These are phyloP conservation scores for Trametes pubescens DNA, from an alignment of 1,284 basidiomycete genomes.

Conservation along the genomic window DNA sequence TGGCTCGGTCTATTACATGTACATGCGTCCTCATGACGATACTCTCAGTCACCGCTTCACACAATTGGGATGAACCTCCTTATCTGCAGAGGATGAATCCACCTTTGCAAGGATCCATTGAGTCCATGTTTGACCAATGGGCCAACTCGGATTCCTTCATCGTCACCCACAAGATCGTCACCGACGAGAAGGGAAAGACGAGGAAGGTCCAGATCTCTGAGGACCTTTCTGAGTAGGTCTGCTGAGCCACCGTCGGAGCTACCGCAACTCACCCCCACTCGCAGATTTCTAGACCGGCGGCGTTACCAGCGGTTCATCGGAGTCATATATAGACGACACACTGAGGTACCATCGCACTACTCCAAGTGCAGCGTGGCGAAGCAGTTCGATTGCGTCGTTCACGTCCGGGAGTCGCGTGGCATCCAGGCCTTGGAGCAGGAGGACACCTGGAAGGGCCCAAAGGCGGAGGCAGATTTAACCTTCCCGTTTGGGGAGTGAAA, in stretches of 20 bases:
- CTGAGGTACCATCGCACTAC: constrained; percentile 41
- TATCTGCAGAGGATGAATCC: constrained; percentile 37
- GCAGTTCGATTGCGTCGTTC: constrained; percentile 39
- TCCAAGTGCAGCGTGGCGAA: constrained; percentile 38
- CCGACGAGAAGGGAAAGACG: constrained; percentile 28
- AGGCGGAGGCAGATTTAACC: constrained; percentile 35
- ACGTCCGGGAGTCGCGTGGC: constrained; percentile 36
- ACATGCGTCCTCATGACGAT: background rate
- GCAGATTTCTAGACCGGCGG: constrained; percentile 38
- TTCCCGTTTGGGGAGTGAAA: constrained; percentile 38
- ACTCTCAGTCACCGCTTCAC: constrained; percentile 37
- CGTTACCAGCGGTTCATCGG: constrained; percentile 42
- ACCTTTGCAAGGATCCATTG: constrained; percentile 37
- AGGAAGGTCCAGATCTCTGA: constrained; percentile 34
- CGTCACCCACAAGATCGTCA: constrained; percentile 36
- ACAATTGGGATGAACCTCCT: constrained; percentile 42
- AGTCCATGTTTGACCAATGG: constrained; percentile 36
- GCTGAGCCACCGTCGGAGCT: background rate
- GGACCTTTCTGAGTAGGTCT: constrained; percentile 35
- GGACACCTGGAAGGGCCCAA: constrained; percentile 33
- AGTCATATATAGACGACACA: constrained; percentile 39
- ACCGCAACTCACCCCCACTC: constrained; percentile 3
- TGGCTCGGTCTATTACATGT: background rate
- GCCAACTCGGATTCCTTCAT: constrained; percentile 34
- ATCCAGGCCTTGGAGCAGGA: constrained; percentile 38